Conservation (phyloP, 176 grass and related monocot genomes). For the Leersia perrieri region DNA sequence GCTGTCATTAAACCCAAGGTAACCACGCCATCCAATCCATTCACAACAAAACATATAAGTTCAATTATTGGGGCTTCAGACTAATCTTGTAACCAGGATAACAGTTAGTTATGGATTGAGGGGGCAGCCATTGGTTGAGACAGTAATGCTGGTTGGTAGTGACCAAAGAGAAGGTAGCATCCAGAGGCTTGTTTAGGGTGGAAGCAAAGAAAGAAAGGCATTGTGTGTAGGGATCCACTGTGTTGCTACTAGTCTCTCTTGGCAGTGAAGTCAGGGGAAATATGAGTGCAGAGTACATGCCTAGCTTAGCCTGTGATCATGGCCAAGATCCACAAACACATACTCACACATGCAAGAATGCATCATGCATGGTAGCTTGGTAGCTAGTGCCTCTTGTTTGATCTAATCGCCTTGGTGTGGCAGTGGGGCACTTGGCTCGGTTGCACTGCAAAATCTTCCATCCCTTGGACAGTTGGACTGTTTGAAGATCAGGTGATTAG, state of each 20-base stretch:
- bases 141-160: slow-evolving; percentile 74
- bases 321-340: slow-evolving; percentile 8
- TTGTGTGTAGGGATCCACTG: not conserved
- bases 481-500: not conserved
- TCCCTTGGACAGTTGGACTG: not conserved
- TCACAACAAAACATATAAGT: not conserved
- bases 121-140: not conserved
- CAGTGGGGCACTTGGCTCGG: slow-evolving; percentile 17
- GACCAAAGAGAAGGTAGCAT: slow-evolving; percentile 15
- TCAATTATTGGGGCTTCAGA: not conserved
- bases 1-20: not conserved
- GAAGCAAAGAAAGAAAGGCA: slow-evolving; percentile 88
- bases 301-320: slow-evolving; percentile 9
- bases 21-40: not conserved
- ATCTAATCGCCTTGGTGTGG: not conserved
- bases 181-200: slow-evolving; percentile 58
- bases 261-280: slow-evolving; percentile 12
- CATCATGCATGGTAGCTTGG: not conserved
- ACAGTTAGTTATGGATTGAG: not conserved
- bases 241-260: not conserved
- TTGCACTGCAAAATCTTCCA: slow-evolving; percentile 12
- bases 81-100: not conserved
- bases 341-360: not conserved
- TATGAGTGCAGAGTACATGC: slow-evolving; percentile 6
- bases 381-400: not conserved